A percentile compares a stretch with the other conserved stretches of the same genome.
phyloP scores from a whole-genome alignment of 1,139 yeast genomes.

The Protomyces arabidopsidicola region DNA sequence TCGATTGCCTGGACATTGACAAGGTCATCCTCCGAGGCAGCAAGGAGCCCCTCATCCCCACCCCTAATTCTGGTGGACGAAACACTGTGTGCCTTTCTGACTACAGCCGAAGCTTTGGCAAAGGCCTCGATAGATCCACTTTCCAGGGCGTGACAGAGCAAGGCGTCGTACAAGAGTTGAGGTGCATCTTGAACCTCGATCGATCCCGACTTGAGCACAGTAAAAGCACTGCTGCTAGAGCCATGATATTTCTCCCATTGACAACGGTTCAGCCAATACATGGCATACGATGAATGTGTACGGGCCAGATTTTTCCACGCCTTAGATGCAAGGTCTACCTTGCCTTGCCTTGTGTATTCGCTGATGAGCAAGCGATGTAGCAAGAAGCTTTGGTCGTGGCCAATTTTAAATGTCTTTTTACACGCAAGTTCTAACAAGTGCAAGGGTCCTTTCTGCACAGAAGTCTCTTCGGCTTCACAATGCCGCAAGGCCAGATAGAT shows the following conservation, averaged over 20 bases:
- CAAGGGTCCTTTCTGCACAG: not conserved
- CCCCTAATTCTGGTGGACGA: no score
- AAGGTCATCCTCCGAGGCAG: no score
- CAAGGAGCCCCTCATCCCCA: no score
- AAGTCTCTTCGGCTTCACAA: not conserved
- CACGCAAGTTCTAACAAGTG: not conserved
- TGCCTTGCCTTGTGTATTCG: conserved; percentile 25
- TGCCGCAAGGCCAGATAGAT: not conserved
- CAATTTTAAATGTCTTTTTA: not conserved
- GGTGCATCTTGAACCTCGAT: conserved; percentile 48
- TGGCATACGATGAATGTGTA: conserved; percentile 42
- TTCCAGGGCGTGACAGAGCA: conserved; percentile 44
- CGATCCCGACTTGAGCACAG: conserved; percentile 41
- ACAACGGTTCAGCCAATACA: conserved; percentile 49
- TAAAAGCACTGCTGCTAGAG: conserved; percentile 30
- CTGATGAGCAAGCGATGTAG: conserved; percentile 12
- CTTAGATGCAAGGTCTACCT: conserved; percentile 36
- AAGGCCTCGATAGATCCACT: conserved; percentile 40
- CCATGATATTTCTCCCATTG: conserved; percentile 44
- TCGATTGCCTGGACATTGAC: no score
- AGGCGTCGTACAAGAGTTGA: conserved; percentile 49
- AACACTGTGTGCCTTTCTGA: not conserved
- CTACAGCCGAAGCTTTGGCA: conserved; percentile 35
- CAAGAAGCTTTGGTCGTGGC: conserved; percentile 2
- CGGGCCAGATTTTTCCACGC: conserved; percentile 40